A percentile compares a stretch with the other conserved stretches of the same genome.
phyloP scores from a whole-genome alignment of 306 rosid genomes.

The Prinsepia uniflora region DNA sequence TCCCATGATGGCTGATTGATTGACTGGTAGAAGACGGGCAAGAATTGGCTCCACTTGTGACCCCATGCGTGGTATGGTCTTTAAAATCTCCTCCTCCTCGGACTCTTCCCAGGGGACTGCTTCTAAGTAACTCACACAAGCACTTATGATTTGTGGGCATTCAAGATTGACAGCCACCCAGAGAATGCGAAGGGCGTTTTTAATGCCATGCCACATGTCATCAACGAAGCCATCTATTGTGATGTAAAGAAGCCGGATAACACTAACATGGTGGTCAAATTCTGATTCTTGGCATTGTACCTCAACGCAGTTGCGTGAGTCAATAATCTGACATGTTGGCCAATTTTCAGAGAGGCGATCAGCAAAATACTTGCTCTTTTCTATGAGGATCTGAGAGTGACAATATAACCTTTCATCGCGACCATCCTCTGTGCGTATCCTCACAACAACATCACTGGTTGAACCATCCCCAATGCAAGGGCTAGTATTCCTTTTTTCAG shows the following conservation, averaged over 20 bases:
- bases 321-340: slow-evolving; percentile 93
- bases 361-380: slow-evolving; percentile 69
- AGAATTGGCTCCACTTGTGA: slow-evolving; percentile 64
- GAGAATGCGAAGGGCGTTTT: slow-evolving; percentile 74
- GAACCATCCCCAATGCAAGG: slow-evolving; percentile 55
- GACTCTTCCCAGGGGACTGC: slow-evolving; percentile 93
- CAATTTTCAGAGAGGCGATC: slow-evolving; percentile 84
- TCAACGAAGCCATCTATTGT: slow-evolving; percentile 51
- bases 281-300: slow-evolving; percentile 69
- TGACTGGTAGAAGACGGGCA: slow-evolving; percentile 88
- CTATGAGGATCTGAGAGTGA: slow-evolving; percentile 53
- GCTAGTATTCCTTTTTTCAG: slow-evolving; percentile 37
- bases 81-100: slow-evolving; percentile 92
- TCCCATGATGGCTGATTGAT: slow-evolving; percentile 44
- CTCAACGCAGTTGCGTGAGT: slow-evolving; percentile 85
- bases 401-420: slow-evolving; percentile 87
- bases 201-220: slow-evolving; percentile 77
- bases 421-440: slow-evolving; percentile 78
- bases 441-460: slow-evolving; percentile 91
- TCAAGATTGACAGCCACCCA: slow-evolving; percentile 73
- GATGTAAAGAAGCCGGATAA: slow-evolving; percentile 67
- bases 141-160: slow-evolving; percentile 59
- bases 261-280: slow-evolving; percentile 72
- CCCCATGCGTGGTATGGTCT: slow-evolving; percentile 70
- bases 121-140: slow-evolving; percentile 81